Evolutionary conservation across 495 filamentous ascomycete species (phyloP).

Genomic region (Penicillium cinerascens): DNA sequence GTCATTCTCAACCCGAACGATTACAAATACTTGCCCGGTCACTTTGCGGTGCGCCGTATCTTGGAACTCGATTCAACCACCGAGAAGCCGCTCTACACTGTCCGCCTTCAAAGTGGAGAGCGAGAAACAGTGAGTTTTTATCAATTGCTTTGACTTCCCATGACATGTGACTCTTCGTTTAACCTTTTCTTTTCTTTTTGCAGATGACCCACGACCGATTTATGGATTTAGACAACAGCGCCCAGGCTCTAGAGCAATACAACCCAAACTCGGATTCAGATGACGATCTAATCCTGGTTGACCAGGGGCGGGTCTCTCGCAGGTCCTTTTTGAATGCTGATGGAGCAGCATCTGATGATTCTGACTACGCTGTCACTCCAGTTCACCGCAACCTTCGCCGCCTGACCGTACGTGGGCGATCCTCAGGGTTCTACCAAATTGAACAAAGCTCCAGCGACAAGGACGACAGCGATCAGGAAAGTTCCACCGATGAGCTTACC

Average conservation of each 20-base stretch:
- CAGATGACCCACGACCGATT: slow-evolving; percentile 30
- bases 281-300: slow-evolving; percentile 12
- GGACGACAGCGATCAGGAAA: not conserved
- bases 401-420: not conserved
- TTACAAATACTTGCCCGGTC: slow-evolving; percentile 47
- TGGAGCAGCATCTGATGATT: slow-evolving; percentile 1
- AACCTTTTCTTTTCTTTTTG: slow-evolving; percentile 2
- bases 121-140: slow-evolving; percentile 37
- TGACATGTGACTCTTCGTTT: slow-evolving; percentile 11
- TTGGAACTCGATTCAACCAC: slow-evolving; percentile 30
- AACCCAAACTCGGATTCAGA: slow-evolving; percentile 15
- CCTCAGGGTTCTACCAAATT: slow-evolving; percentile 1
- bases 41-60: slow-evolving; percentile 39
- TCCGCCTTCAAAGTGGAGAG: slow-evolving; percentile 47
- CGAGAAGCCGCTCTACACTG: slow-evolving; percentile 32
- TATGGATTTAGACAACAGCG: slow-evolving; percentile 31
- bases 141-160: not conserved
- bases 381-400: not conserved
- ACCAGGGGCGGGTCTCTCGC: not conserved
- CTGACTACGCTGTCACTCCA: not conserved
- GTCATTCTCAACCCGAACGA: slow-evolving; percentile 35
- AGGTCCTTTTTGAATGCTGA: slow-evolving; percentile 3
- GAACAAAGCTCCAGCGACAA: not conserved
- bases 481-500: slow-evolving; percentile 6
- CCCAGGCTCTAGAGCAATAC: slow-evolving; percentile 25